These are phyloP conservation scores for Glonium stellatum DNA, from an alignment of 495 filamentous ascomycete genomes.

Conservation along the genomic window DNA sequence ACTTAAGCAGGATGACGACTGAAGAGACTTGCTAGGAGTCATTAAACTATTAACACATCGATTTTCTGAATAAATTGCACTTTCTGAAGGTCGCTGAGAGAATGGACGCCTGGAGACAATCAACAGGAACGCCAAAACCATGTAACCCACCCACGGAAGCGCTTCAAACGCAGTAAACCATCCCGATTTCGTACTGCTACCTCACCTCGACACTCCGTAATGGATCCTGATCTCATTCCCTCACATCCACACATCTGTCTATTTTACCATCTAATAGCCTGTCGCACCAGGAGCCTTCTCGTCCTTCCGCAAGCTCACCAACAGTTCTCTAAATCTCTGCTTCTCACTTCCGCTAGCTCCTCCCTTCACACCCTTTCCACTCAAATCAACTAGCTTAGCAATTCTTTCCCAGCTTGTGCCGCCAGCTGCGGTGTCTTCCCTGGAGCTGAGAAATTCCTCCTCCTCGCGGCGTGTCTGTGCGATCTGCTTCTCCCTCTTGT, in stretches of 20 bases:
- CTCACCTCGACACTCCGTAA: too few relatives aligned
- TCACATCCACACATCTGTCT: not conserved
- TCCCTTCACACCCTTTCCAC: conserved; percentile 81
- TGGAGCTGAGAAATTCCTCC: conserved; percentile 81
- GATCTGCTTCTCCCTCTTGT: conserved; percentile 86
- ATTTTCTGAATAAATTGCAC: conserved; percentile 1
- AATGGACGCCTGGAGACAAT: too few relatives aligned
- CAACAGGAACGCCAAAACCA: conserved; percentile 1
- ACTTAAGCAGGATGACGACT: not conserved
- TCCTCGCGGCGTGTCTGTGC: conserved; percentile 80
- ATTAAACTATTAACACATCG: conserved; percentile 2
- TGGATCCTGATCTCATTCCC: not conserved
- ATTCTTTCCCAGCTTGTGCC: conserved; percentile 99
- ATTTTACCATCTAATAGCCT: conserved; percentile 42
- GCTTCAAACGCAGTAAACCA: not conserved
- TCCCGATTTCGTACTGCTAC: too few relatives aligned
- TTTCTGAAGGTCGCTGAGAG: too few relatives aligned
- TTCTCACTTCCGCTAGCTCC: conserved; percentile 85
- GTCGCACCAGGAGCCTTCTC: conserved; percentile 85
- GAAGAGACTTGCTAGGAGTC: not conserved
- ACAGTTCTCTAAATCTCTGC: conserved; percentile 86
- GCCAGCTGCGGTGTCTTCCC: conserved; percentile 86
- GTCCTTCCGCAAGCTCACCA: conserved; percentile 85
- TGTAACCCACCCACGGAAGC: not conserved
- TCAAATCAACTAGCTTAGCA: conserved; percentile 90